phyloP scores from a whole-genome alignment of 257 asterid genomes.

The Scutellaria barbata region DNA sequence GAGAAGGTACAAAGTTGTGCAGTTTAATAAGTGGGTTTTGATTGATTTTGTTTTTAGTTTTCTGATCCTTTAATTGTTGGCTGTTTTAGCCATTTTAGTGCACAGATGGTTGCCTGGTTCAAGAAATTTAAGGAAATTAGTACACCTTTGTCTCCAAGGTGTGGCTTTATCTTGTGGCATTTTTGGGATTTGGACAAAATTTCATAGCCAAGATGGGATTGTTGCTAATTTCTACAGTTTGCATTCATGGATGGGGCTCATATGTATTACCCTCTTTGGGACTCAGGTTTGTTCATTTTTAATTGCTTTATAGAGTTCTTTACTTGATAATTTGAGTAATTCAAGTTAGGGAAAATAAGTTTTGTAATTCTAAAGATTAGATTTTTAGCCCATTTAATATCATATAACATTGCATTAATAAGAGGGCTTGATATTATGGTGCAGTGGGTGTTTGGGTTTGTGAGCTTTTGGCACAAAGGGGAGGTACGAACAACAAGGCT shows the following conservation, averaged over 20 bases:
- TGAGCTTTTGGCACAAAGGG: slow-evolving; percentile 81
- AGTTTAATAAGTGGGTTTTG: slow-evolving; percentile 9
- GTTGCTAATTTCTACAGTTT: slow-evolving; percentile 83
- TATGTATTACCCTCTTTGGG: slow-evolving; percentile 70
- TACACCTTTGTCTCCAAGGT: slow-evolving; percentile 85
- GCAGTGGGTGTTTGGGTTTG: slow-evolving; percentile 85
- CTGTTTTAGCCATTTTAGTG: slow-evolving; percentile 73
- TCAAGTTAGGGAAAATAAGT: neutral
- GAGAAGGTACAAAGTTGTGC: slow-evolving; percentile 63
- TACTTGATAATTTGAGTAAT: neutral
- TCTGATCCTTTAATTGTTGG: neutral
- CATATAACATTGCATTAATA: too few relatives aligned
- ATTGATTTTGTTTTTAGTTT: neutral
- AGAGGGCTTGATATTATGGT: slow-evolving; percentile 22
- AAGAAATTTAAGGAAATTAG: slow-evolving; percentile 76
- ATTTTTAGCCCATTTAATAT: too few relatives aligned
- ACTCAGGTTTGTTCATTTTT: slow-evolving; percentile 64
- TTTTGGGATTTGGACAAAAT: slow-evolving; percentile 88
- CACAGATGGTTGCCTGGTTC: slow-evolving; percentile 92
- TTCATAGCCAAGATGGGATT: slow-evolving; percentile 77
- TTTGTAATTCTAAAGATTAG: neutral
- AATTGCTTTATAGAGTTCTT: neutral
- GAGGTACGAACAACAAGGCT: slow-evolving; percentile 66
- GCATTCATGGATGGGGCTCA: slow-evolving; percentile 95
- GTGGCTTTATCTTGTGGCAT: slow-evolving; percentile 85